Conservation (phyloP, 345 rosid species). For the Populus deltoides region DNA sequence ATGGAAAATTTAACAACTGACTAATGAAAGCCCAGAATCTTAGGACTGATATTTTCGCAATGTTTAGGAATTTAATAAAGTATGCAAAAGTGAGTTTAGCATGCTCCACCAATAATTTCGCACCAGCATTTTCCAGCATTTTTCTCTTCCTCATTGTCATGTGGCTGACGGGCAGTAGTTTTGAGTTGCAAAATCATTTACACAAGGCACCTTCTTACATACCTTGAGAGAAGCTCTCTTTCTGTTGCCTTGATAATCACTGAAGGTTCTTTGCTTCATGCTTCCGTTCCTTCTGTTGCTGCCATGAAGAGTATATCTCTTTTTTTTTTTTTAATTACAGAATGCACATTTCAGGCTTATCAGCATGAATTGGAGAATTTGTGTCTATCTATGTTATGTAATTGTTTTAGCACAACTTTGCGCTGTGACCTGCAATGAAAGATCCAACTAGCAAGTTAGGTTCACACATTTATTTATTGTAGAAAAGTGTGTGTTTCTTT, state of each 20-base stretch:
- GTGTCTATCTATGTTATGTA: not conserved
- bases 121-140: not conserved
- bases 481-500: not conserved
- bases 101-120: not conserved
- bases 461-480: not conserved
- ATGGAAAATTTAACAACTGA: not conserved
- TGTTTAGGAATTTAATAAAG: too few relatives aligned
- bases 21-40: not conserved
- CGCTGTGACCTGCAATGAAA: not conserved
- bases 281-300: not conserved
- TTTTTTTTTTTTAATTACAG: not conserved
- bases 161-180: not conserved
- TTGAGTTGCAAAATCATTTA: not conserved
- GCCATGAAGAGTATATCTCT: not conserved
- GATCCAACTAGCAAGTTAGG: not conserved
- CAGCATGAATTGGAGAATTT: not conserved
- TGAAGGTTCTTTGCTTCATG: not conserved
- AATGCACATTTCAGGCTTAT: not conserved
- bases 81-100: not conserved
- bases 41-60: too few relatives aligned
- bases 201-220: not conserved
- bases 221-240: not conserved
- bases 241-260: not conserved
- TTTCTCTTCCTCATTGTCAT: not conserved
- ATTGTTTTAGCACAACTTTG: not conserved